phyloP scores from a whole-genome alignment of 768 basidiomycete species.

The Leccinum broughii region DNA sequence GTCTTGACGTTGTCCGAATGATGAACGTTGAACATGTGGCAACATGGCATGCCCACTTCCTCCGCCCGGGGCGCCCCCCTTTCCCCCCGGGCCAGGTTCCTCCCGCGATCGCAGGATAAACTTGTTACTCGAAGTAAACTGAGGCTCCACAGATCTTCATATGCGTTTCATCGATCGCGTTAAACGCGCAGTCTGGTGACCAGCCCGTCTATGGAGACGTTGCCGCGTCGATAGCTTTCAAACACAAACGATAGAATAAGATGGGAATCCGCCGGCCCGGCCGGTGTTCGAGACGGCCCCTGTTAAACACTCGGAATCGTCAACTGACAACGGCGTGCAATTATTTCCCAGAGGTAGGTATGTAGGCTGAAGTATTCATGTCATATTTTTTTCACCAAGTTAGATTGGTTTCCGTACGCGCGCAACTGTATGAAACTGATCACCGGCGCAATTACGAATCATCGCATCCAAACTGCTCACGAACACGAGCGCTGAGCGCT shows the following conservation, averaged over 20 bases:
- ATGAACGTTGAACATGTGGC: background rate
- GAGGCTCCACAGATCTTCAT: background rate
- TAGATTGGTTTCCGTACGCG: too few relatives aligned
- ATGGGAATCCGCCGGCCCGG: background rate
- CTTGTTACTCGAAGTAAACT: background rate
- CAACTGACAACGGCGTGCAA: background rate
- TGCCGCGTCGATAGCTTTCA: background rate
- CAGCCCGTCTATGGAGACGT: too few relatives aligned
- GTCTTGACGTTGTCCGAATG: background rate
- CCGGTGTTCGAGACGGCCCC: background rate
- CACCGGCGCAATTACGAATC: too few relatives aligned
- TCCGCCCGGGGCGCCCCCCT: too few relatives aligned
- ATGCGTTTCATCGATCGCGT: background rate
- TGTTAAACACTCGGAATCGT: background rate
- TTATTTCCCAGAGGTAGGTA: background rate
- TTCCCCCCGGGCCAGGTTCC: too few relatives aligned
- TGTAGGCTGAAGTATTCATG: too few relatives aligned
- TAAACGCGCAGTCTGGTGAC: background rate
- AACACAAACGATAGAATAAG: background rate
- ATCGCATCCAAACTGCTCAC: too few relatives aligned
- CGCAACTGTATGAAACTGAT: too few relatives aligned
- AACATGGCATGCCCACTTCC: too few relatives aligned
- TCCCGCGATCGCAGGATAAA: background rate
- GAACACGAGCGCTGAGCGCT: background rate
- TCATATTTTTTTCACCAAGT: too few relatives aligned